Evolutionary conservation across 805 yeast species (phyloP), one percentile per base, ranked within the genome.

Genomic region (Wickerhamiella siamensis): DNA sequence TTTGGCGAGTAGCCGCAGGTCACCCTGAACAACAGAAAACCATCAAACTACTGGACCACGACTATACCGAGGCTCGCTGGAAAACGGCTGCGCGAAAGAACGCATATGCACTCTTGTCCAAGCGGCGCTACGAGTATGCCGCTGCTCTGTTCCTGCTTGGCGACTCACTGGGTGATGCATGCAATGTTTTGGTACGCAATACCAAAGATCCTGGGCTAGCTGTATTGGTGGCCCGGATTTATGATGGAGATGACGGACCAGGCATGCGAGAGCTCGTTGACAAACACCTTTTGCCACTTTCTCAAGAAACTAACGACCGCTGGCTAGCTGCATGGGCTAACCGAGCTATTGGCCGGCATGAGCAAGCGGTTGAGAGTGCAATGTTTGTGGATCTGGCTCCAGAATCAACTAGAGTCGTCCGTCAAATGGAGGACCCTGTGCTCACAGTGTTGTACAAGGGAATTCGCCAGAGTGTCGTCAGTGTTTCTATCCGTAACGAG

Each of bases 81-180:
- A 73, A 67, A 50, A 68, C 82, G 0, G 95, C 96, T 1, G 96
- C 97, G 0, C 60, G 76, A 52, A 91, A 91, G 54, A 88, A 88
- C 61, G 97, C 97, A 0, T 88, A 75, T 65, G 97, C 83, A 0
- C 63, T 88, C 34, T 59, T 91, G 48, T 83, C 96, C 47, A 84
- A 84, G 53, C 98, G 87, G 58, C 65, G 97, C 33, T 82, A 71
- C 53, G 63, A 71, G 56, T 93, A 86, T 59, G 94, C 96, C 0
- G 95, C 96, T 0, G 76, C 79, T 18, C 87, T 91, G 57, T 88
- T 88, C 59, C 59, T 88, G 29, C 65, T 88, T 10, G 95, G 82
- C 0, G 86, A 70, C 39, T 66, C 86, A 1, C 60, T 83, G 12
- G 71, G 71, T 42, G 97, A 91, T 61, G 76, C 86, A 45, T 80